phyloP scores from a whole-genome alignment of 768 basidiomycete species.

The Pleurotus djamor region DNA sequence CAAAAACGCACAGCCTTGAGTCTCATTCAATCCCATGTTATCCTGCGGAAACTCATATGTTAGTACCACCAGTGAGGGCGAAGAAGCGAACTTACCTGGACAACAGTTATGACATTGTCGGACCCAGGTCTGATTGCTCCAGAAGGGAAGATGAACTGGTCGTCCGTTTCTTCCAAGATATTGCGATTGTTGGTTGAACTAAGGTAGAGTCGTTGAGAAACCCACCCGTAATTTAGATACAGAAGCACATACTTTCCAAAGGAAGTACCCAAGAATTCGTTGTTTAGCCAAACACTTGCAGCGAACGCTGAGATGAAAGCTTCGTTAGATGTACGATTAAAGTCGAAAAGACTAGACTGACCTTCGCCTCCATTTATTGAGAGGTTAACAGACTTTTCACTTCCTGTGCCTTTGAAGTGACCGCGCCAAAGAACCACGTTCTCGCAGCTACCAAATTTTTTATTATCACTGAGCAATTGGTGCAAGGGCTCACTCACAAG shows the following conservation, averaged over 20 bases:
- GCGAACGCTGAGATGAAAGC: conserved; percentile 63
- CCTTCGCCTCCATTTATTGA: conserved; percentile 83
- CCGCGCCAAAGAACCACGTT: conserved; percentile 82
- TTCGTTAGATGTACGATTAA: background rate
- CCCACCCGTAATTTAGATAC: background rate
- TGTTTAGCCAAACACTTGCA: conserved; percentile 79
- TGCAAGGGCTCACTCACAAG: conserved; percentile 48
- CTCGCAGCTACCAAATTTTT: conserved; percentile 58
- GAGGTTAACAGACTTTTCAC: conserved; percentile 64
- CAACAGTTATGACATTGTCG: conserved; percentile 77
- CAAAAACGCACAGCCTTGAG: conserved; percentile 36
- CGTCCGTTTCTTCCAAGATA: conserved; percentile 65
- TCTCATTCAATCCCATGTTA: conserved; percentile 77
- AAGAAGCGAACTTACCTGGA: conserved; percentile 48
- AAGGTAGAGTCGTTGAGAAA: background rate
- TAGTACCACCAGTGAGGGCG: background rate
- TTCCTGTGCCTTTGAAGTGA: conserved; percentile 64
- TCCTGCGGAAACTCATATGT: conserved; percentile 39
- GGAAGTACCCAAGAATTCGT: conserved; percentile 67
- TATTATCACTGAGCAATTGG: background rate
- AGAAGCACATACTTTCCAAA: conserved; percentile 65
- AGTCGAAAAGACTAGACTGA: conserved; percentile 17
- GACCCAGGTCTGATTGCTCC: conserved; percentile 45
- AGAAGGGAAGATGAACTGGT: conserved; percentile 59
- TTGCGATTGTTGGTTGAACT: conserved; percentile 68